Base-by-base conservation (phyloP, 441 rosid species). In the Eugenia klotzschiana region DNA sequence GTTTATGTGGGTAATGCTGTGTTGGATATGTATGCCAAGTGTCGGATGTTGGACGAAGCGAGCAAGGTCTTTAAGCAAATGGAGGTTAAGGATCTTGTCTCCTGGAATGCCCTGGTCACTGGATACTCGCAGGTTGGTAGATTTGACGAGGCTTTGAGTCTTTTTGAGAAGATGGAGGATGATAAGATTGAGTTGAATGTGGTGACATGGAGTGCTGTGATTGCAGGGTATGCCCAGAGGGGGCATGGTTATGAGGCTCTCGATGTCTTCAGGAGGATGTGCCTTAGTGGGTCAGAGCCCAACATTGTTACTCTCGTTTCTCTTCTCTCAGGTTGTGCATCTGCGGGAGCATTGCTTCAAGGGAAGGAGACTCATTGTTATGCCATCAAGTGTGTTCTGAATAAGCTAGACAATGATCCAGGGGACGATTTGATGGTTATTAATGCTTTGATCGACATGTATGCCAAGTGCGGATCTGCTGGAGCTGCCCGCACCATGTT, bases 91-190 rank as follows among this genome's bases (percentile, higher is more conserved):
- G 98, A 96, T 90, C 93, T 94, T 25, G 94, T 96, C 84, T 93
- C 99, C 33, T 96, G 99, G 99, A 96, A 96, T 85, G 87, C 94
- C n/a, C 92, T 94, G 98, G 98, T 94, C 72, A 90, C 94, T 33
- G 98, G 95, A 69, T 96, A 89, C 86, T 93, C 98, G 29, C 96
- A 91, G 87, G 86, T 82, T 53, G 98, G 97, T 26, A 87, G 88
- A 83, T 94, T 92, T 43, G 93, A 92, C 23, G 93, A 92, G 82
- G 98, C 95, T 82, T 87, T 94, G 81, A 87, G 82, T 51, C 51
- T 94, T 54, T 89, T 93, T 49, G 88, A 93, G 88, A 88, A 87
- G 87, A 96, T 96, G 99, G 88, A 79, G 82, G 89, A 89, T 84
- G 93, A 90, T 58, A 89, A 92, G 10, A 88, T 92, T 50, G 89